Evolutionary conservation across 176 grass and related monocot species (phyloP).

Genomic region (Eragrostis curvula): DNA sequence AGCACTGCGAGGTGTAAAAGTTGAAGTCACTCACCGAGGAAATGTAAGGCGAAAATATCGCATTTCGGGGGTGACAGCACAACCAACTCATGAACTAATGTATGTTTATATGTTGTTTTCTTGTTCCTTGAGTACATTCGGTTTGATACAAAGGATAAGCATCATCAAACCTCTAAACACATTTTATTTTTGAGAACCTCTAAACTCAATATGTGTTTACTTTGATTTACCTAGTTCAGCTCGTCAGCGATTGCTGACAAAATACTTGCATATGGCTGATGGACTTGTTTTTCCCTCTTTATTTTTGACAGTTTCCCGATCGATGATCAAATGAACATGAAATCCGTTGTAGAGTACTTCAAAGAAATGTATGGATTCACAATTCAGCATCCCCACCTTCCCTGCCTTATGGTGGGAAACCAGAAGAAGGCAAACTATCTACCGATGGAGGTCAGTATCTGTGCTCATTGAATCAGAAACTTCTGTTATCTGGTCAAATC

Average conservation of each 20-base stretch:
- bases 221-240: neutral
- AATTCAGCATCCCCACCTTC: constrained; percentile 89
- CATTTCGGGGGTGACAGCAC: constrained; percentile 83
- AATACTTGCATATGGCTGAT: neutral
- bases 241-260: neutral
- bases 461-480: neutral
- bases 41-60: constrained; percentile 98
- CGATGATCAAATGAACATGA: constrained; percentile 99
- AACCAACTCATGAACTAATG: constrained; percentile 95
- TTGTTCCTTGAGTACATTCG: neutral
- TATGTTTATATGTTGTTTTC: constrained; percentile 43
- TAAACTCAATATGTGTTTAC: neutral
- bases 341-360: constrained; percentile 98
- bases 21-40: constrained; percentile 98
- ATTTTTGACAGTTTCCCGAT: constrained; percentile 76
- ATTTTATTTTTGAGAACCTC: neutral
- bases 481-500: neutral
- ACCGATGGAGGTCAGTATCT: constrained; percentile 83
- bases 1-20: constrained; percentile 90
- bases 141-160: neutral
- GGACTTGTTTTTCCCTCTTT: neutral
- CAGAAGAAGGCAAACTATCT: constrained; percentile 99
- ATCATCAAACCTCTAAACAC: neutral
- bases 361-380: constrained; percentile 99
- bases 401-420: constrained; percentile 97